These are phyloP conservation scores for Colletotrichum horii DNA, from an alignment of 2,329 filamentous ascomycete genomes.

Conservation along the genomic window DNA sequence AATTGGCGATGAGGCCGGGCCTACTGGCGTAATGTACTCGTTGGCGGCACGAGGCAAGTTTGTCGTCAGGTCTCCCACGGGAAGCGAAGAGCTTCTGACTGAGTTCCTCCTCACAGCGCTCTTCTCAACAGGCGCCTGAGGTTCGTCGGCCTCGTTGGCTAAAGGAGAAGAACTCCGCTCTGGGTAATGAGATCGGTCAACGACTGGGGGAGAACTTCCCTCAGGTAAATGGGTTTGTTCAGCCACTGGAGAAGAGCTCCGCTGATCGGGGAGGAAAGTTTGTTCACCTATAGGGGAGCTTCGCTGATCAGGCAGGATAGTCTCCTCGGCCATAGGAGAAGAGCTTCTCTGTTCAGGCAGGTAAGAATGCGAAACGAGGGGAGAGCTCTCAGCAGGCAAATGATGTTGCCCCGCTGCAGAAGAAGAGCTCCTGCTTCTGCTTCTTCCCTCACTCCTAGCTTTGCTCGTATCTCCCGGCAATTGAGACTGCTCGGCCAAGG, in stretches of 20 bases:
- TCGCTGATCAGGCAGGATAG: neutral
- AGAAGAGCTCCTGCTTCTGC: neutral
- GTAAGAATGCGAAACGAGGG: neutral
- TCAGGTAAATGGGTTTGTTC: neutral
- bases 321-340: neutral
- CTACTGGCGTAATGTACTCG: slow-evolving; percentile 38
- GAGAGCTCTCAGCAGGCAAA: neutral
- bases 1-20: slow-evolving; percentile 41
- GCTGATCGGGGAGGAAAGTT: neutral
- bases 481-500: neutral
- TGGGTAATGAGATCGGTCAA: neutral
- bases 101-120: neutral
- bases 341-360: neutral
- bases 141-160: neutral
- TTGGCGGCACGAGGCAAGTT: neutral
- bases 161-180: neutral
- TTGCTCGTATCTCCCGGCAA: neutral
- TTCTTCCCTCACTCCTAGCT: neutral
- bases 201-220: neutral
- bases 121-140: neutral
- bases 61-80: slow-evolving; percentile 1
- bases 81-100: slow-evolving; percentile 8
- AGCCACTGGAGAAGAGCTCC: neutral
- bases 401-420: neutral
- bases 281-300: neutral